Percentiles rank a stretch among this genome's conserved stretches.
Evolutionary conservation across 148 eudicot species (phyloP).

Genomic region (Rhododendron ferrugineum): DNA sequence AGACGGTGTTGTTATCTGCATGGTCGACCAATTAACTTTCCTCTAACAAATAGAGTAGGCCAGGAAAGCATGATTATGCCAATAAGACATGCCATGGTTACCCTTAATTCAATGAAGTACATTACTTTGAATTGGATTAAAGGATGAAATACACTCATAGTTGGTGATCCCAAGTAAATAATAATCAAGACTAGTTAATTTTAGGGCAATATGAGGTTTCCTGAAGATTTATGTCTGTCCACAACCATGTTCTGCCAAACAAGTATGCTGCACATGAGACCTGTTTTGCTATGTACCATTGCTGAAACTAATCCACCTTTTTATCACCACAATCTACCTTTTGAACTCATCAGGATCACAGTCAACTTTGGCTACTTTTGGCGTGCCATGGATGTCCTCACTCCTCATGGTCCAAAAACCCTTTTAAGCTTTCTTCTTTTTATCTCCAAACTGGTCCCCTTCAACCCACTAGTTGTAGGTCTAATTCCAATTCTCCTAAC

Average conservation of each 20-base stretch:
- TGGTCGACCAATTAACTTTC: neutral
- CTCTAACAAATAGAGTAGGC: neutral
- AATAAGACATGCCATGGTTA: neutral
- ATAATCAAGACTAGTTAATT: neutral
- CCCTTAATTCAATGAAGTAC: neutral
- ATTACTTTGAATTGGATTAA: neutral
- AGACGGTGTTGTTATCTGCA: neutral
- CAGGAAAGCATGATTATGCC: neutral
- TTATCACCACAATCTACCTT: neutral
- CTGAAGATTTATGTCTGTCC: neutral
- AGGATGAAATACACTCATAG: neutral
- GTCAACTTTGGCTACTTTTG: neutral
- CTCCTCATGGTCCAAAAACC: neutral
- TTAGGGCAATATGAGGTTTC: neutral
- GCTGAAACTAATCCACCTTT: neutral
- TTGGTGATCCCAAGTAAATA: neutral
- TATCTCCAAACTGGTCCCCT: neutral
- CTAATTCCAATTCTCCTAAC: neutral
- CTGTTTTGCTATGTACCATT: neutral
- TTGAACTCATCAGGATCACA: neutral
- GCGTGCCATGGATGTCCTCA: neutral
- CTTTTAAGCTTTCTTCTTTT: neutral
- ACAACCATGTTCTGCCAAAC: neutral
- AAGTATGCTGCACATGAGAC: neutral
- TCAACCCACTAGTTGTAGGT: neutral